Base-by-base conservation (phyloP, 2,329 filamentous ascomycete species). In the Venturia asperata region DNA sequence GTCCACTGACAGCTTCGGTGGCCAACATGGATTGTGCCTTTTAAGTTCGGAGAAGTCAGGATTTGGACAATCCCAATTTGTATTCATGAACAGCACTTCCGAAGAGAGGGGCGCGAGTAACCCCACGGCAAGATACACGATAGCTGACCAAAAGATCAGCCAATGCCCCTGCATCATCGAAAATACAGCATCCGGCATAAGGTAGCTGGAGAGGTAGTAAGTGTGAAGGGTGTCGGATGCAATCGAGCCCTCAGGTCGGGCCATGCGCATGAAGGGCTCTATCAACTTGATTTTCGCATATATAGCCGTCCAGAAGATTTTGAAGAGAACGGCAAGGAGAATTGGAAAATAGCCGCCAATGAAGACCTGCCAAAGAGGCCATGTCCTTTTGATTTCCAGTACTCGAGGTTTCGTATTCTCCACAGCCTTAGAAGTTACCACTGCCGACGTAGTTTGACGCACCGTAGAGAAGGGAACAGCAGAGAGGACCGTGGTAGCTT, bases 21-120 rank as follows among this genome's bases (percentile, higher is more conserved):
- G 65, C 65, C 62, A 65, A 42, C 65, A 66, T 45, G 65, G 65
- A 66, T 66, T 66, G 30, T 24, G 10, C 17, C 10, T 58, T 6
- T n/a, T 19, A n/a, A 15, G 1, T n/a, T 58, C 52, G 7, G 21
- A 37, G n/a, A n/a, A 39, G 5, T 49, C 27, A 5, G 61, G 65
- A 58, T 34, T 63, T 5, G 43, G 34, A 66, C 55, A 55, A 15
- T 42, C 15, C 61, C 65, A 65, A 65, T 65, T 47, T 27, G 65
- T 66, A 43, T 66, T 55, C 41, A 65, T 15, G 24, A 43, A 66
- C 17, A 66, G n/a, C 19, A 61, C 43, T 55, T 66, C 65, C 5
- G 65, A 61, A 27, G 49, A 47, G 24, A 66, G 52, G 13, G 65
- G 43, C 27, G 65, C 30, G 19, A 66, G 34, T 1, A 66, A 19